Evolutionary conservation across 2,329 filamentous ascomycete species (phyloP), one percentile per base, ranked within the genome.

Genomic region (Pestalotiopsis sp.): DNA sequence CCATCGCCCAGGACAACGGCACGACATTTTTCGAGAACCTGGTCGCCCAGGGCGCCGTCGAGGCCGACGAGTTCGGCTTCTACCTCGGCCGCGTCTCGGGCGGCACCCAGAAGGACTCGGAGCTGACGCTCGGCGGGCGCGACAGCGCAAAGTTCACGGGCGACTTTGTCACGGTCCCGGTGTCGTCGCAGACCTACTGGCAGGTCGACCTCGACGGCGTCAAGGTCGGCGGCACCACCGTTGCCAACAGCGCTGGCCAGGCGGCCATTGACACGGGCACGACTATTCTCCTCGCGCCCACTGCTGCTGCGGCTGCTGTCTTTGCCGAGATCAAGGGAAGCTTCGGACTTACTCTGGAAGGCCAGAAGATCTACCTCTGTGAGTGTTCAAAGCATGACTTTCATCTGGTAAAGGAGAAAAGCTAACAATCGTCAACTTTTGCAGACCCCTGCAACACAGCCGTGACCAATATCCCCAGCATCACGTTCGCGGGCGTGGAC

Each of bases 1-100:
- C 74, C 38, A 80, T 80, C 59, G 61, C 74, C 7, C 77, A 76
- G 7, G 76, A 73, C 17, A 72, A 72, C 58, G 73, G 78, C 1
- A 72, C 71, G 3, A 79, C 79, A 0, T 27, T 81, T 12, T 73
- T 79, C 14, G 78, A 81, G 69, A 75, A 76, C 5, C 69, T 81
- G 49, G 73, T 81, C 72, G 65, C 69, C 23, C 66, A 75, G 3
- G 73, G 73, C 65, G 23, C 73, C 20, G 70, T 80, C 17, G 78
- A 79, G 69, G 36, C 75, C 56, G 76, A 78, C 13, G 71, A 75
- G 1, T 79, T 81, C 57, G 75, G 74, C 6, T 72, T 81, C 17
- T 80, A 79, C 72, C 76, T 78, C 64, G 74, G 75, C 68, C 71
- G 41, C 3, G 49, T 66, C 25, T 58, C 45, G 17, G 45, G 27